Base-by-base conservation (phyloP, 192 early-diverging fungal genomes). In the Linderina pennispora region DNA sequence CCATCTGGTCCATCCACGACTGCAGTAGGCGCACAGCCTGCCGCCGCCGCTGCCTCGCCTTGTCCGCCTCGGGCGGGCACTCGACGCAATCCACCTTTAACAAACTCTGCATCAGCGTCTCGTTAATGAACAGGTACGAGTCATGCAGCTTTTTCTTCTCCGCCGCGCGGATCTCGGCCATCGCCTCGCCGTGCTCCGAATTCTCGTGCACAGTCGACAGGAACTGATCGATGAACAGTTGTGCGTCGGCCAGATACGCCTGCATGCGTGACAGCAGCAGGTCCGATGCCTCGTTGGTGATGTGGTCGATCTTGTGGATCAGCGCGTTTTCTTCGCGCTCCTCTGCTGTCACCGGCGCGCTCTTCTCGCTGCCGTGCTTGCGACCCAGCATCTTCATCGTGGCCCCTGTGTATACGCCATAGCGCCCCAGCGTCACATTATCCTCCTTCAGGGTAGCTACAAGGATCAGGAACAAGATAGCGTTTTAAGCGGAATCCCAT, bases 391-490 rank as follows among this genome's bases (percentile, higher is more conserved):
- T 69, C 45, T 86, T 61, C 26, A 96, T 60, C 47, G 81, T 81
- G 0, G 88, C 77, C n/a, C 81, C 80, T 7, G 77, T 69, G 16
- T 80, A 79, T 39, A 96, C 64, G 13, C 90, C 89, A 53, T 88
- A 88, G 32, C 75, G 75, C 4, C 71, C 67, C 31, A 88, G 52
- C n/a, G 71, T 76, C 1, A 82, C 80, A 41, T 74, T 72, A 42
- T 86, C 82, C 50, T 89, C 87, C 64, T 89, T 89, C 70, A 89
- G 80, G 13, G 70, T 70, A 11, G 83, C 84, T 83, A 57, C 34
- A 40, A 17, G 15, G 3, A 16, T 5, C 38, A 40, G 5, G 6
- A 14, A 39, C 9, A 40, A 45, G 17, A n/a, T n/a, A n/a, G n/a
- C n/a, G n/a, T n/a, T n/a, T n/a, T n/a, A n/a, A n/a, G n/a, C n/a